Percentiles rank a stretch among this genome's conserved stretches.
phyloP scores from a whole-genome alignment of 2,329 filamentous ascomycete genomes.

The Ascocoryne sarcoides region DNA sequence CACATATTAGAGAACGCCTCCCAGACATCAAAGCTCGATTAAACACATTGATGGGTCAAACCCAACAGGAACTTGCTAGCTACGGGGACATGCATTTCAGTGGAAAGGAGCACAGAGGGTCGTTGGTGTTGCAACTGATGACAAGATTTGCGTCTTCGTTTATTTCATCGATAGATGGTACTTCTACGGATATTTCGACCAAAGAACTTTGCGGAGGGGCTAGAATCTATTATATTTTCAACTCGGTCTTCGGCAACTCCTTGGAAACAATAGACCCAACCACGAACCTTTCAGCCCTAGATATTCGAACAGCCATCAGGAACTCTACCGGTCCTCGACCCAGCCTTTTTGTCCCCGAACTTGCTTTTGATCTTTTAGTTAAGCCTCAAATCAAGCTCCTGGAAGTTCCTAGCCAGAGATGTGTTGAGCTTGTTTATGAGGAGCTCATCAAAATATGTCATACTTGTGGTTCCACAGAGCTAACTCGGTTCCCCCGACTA shows the following conservation, averaged over 20 bases:
- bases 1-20: constrained; percentile 87
- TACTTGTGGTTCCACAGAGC: constrained; percentile 91
- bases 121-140: constrained; percentile 93
- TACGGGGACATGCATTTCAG: constrained; percentile 98
- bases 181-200: constrained; percentile 95
- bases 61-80: constrained; percentile 93
- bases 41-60: constrained; percentile 99
- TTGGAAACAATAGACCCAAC: constrained; percentile 95
- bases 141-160: constrained; percentile 96
- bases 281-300: constrained; percentile 83
- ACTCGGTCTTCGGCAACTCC: constrained; percentile 70
- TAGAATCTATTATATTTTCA: constrained; percentile 30
- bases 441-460: constrained; percentile 99
- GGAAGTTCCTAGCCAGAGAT: constrained; percentile 89
- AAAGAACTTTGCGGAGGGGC: constrained; percentile 48
- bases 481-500: constrained; percentile 82
- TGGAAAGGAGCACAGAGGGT: constrained; percentile 92
- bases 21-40: constrained; percentile 97
- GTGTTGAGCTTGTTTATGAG: constrained; percentile 96
- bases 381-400: constrained; percentile 98
- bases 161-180: constrained; percentile 97
- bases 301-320: constrained; percentile 93
- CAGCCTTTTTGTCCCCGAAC: constrained; percentile 92
- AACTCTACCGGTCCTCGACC: constrained; percentile 95
- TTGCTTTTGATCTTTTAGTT: constrained; percentile 94